Conservation (phyloP, 148 eudicot species). For the Drosera capensis region DNA sequence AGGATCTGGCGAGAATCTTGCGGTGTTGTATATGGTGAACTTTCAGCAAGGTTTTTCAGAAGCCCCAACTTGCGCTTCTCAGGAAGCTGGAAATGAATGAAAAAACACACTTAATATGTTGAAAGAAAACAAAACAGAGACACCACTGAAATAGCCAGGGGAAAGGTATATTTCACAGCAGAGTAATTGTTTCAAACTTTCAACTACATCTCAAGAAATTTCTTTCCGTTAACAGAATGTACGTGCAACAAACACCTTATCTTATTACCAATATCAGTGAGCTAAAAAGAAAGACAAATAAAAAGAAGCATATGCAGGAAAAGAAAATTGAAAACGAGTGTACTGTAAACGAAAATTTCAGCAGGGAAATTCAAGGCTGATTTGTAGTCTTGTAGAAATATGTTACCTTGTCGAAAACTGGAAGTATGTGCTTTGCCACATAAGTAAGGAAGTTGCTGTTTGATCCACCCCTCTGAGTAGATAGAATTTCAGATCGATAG, state of each 20-base stretch:
- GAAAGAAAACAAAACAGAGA: too few species aligned
- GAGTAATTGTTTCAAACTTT: too few species aligned
- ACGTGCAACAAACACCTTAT: too few species aligned
- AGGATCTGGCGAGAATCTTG: slow-evolving; percentile 80
- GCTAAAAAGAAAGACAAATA: slow-evolving; percentile 1
- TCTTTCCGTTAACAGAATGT: too few species aligned
- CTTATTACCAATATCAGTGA: too few species aligned
- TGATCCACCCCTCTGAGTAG: slow-evolving; percentile 84
- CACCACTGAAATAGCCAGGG: too few species aligned
- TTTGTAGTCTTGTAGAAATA: not conserved
- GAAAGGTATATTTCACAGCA: too few species aligned
- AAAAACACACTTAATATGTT: not conserved
- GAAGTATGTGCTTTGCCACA: slow-evolving; percentile 65
- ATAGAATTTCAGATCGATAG: too few species aligned
- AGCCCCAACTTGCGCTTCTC: slow-evolving; percentile 80
- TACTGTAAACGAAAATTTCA: not conserved
- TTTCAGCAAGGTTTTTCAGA: slow-evolving; percentile 88
- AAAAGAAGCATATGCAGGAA: not conserved
- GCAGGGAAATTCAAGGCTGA: not conserved
- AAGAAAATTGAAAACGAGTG: not conserved
- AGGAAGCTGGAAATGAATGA: slow-evolving; percentile 48
- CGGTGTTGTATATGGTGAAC: slow-evolving; percentile 68
- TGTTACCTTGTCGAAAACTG: slow-evolving; percentile 78
- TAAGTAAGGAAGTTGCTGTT: slow-evolving; percentile 78
- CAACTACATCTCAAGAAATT: too few species aligned